These are phyloP conservation scores for Lachancea waltii DNA, from an alignment of 805 yeast species.

Conservation along the genomic window DNA sequence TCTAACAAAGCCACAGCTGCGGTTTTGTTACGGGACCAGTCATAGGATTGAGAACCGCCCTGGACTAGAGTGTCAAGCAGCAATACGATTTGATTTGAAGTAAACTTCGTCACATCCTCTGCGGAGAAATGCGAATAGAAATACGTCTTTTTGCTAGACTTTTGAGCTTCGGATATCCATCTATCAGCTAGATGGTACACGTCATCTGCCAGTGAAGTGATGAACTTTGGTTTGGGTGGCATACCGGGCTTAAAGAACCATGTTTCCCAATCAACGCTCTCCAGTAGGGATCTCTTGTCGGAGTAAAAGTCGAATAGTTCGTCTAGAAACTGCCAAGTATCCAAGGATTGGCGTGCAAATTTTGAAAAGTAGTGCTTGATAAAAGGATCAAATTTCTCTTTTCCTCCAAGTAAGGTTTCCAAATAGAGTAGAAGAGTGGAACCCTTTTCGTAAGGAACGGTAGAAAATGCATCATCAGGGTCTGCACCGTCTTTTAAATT, in stretches of 20 bases:
- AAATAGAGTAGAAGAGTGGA: conserved; percentile 69
- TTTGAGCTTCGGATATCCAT: conserved; percentile 47
- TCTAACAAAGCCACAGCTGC: conserved; percentile 35
- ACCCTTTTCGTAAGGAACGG: conserved; percentile 91
- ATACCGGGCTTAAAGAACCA: conserved; percentile 82
- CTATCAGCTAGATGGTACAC: conserved; percentile 57
- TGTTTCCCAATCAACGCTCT: conserved; percentile 72
- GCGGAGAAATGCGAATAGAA: conserved; percentile 36
- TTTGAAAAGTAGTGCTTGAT: conserved; percentile 69
- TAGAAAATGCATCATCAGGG: conserved; percentile 84
- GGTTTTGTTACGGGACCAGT: conserved; percentile 31
- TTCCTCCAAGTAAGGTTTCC: conserved; percentile 64
- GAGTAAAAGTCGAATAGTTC: conserved; percentile 60
- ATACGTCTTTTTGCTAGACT: conserved; percentile 10
- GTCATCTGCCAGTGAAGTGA: conserved; percentile 68
- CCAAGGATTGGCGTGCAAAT: conserved; percentile 65
- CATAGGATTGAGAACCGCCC: conserved; percentile 28
- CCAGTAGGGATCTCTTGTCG: conserved; percentile 46
- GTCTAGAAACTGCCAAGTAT: conserved; percentile 75
- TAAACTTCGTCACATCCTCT: conserved; percentile 50
- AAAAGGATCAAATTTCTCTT: conserved; percentile 64
- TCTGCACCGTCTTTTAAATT: conserved; percentile 62
- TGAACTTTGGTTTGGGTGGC: conserved; percentile 82
- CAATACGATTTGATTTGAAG: conserved; percentile 72
- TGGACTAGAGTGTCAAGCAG: conserved; percentile 65